Percentiles rank a stretch among this genome's conserved stretches.
Conservation (phyloP, 1,284 basidiomycete genomes). For the Fomitopsis betulina region DNA sequence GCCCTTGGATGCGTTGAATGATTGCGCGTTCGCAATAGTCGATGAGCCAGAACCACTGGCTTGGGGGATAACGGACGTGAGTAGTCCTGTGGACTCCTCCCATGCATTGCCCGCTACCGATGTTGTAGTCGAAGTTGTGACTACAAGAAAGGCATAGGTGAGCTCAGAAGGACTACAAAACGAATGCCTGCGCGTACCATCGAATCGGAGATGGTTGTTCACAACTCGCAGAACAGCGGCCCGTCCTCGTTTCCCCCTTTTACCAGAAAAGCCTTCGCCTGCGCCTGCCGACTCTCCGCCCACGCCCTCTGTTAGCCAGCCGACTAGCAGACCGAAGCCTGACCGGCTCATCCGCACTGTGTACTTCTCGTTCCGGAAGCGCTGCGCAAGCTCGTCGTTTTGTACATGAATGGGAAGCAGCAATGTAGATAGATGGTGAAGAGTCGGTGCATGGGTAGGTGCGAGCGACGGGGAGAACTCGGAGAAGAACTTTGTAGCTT, state of each 20-base stretch:
- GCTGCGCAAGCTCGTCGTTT: constrained; percentile 78
- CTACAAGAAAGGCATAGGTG: constrained; percentile 33
- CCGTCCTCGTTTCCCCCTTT: constrained; percentile 74
- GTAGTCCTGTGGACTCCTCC: constrained; percentile 80
- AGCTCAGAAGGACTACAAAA: constrained; percentile 4
- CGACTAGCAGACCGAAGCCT: constrained; percentile 87
- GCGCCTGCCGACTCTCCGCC: constrained; percentile 81
- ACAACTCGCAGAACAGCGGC: constrained; percentile 90
- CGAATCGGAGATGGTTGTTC: constrained; percentile 89
- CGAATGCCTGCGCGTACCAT: constrained; percentile 53
- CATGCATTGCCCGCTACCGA: constrained; percentile 59
- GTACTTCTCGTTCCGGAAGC: constrained; percentile 90
- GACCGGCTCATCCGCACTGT: constrained; percentile 88
- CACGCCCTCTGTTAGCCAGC: constrained; percentile 94
- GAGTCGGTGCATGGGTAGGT: constrained; percentile 64
- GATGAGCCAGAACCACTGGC: constrained; percentile 36
- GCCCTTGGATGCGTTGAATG: constrained; percentile 72
- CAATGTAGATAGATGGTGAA: constrained; percentile 82
- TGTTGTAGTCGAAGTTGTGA: constrained; percentile 67
- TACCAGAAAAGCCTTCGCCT: constrained; percentile 80
- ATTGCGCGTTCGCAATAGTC: constrained; percentile 48
- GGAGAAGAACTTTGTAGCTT: constrained; percentile 75
- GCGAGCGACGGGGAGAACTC: constrained; percentile 70
- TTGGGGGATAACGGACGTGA: constrained; percentile 74
- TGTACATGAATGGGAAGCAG: constrained; percentile 84